These are phyloP conservation scores for Panaeolus cyanescens DNA, from an alignment of 768 basidiomycete genomes.

Conservation along the genomic window DNA sequence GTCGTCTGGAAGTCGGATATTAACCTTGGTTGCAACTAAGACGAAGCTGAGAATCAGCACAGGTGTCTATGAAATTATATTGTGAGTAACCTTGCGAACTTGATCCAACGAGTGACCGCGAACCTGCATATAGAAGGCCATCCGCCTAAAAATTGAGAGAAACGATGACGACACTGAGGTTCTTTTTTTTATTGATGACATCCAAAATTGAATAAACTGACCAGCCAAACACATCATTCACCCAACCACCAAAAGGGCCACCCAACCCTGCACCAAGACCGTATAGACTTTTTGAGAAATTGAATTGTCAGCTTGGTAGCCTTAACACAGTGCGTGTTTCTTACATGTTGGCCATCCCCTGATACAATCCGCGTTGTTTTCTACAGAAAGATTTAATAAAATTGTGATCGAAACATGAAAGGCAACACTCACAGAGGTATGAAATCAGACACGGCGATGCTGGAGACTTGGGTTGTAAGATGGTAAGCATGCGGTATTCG, in stretches of 20 bases:
- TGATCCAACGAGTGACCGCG: constrained; percentile 22
- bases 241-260: constrained; percentile 82
- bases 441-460: constrained; percentile 84
- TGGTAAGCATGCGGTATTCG: constrained; percentile 21
- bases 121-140: constrained; percentile 87
- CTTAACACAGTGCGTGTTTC: constrained; percentile 18
- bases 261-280: constrained; percentile 83
- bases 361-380: constrained; percentile 86
- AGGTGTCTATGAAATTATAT: constrained; percentile 57
- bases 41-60: constrained; percentile 70
- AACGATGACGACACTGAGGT: constrained; percentile 10
- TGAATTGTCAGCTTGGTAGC: not conserved
- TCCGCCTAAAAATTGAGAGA: constrained; percentile 53
- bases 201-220: constrained; percentile 35
- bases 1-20: constrained; percentile 72
- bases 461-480: constrained; percentile 57
- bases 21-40: constrained; percentile 75
- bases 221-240: constrained; percentile 88
- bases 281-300: constrained; percentile 55
- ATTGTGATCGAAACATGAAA: constrained; percentile 1
- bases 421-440: constrained; percentile 70
- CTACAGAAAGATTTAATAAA: constrained; percentile 35
- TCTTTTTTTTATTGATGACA: constrained; percentile 13
- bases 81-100: constrained; percentile 5
- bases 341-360: constrained; percentile 89